A percentile compares a stretch with the other conserved stretches of the same genome.
Evolutionary conservation across 2,329 filamentous ascomycete species (phyloP).

Genomic region (Metarhizium anisopliae): DNA sequence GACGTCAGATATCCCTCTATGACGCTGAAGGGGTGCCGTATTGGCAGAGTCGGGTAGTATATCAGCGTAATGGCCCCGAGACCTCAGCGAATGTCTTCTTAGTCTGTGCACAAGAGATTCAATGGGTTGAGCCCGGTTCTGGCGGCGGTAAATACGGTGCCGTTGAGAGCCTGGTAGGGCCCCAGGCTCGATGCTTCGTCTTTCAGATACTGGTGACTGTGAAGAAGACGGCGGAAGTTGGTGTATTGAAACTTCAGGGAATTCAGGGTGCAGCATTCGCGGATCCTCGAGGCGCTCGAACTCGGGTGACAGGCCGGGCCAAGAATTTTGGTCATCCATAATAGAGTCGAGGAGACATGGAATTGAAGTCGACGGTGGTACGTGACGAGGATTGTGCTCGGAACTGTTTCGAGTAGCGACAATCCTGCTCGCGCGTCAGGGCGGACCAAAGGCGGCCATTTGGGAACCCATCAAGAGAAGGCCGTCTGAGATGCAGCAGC

Average conservation of each 20-base stretch:
- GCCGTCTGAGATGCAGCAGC: not conserved
- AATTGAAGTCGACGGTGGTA: not conserved
- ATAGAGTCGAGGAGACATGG: not conserved
- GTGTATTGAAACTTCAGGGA: not conserved
- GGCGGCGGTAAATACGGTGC: not conserved
- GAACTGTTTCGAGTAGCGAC: not conserved
- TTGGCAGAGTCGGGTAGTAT: not conserved
- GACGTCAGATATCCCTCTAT: not conserved
- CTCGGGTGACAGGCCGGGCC: not conserved
- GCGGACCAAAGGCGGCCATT: not conserved
- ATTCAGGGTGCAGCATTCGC: not conserved
- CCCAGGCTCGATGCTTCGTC: not conserved
- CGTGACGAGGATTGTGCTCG: not conserved
- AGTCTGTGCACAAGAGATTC: constrained; percentile 2
- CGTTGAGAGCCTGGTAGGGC: not conserved
- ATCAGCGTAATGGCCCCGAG: not conserved
- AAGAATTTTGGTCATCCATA: not conserved
- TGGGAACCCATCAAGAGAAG: not conserved
- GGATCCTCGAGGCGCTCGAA: not conserved
- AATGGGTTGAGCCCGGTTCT: constrained; percentile 7
- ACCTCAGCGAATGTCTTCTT: constrained; percentile 1
- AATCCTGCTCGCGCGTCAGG: not conserved
- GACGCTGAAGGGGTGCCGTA: not conserved
- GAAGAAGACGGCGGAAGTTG: not conserved
- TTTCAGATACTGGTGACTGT: not conserved